A percentile compares a stretch with the other conserved stretches of the same genome.
phyloP scores from a whole-genome alignment of 345 rosid genomes.

The Salix suchowensis region DNA sequence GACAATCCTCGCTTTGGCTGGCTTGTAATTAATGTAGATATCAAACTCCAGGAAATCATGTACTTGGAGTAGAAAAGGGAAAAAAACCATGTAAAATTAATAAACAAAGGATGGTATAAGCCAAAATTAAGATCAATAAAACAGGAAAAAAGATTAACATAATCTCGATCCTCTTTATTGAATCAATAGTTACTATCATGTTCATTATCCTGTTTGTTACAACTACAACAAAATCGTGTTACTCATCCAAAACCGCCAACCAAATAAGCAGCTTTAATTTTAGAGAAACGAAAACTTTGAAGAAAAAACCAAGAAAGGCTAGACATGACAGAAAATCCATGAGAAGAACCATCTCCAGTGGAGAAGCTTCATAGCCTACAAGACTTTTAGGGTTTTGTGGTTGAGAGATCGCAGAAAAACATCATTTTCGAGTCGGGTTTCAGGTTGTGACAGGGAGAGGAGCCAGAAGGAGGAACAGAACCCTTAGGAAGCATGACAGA shows the following conservation, averaged over 20 bases:
- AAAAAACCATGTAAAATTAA: too few relatives aligned
- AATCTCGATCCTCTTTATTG: neutral
- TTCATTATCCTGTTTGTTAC: neutral
- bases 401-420: conserved; percentile 39
- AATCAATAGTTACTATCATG: neutral
- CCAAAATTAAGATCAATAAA: too few relatives aligned
- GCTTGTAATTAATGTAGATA: too few relatives aligned
- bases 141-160: too few relatives aligned
- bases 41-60: too few relatives aligned
- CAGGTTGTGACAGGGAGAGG: conserved; percentile 55
- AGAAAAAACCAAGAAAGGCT: neutral
- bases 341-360: too few relatives aligned
- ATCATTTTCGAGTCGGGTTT: conserved; percentile 27
- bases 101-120: too few relatives aligned
- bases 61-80: too few relatives aligned
- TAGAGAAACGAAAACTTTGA: neutral
- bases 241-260: neutral
- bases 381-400: conserved; percentile 22
- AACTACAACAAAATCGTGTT: conserved; percentile 6
- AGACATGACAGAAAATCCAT: too few relatives aligned
- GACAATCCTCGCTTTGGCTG: too few relatives aligned
- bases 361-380: too few relatives aligned
- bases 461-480: conserved; percentile 56
- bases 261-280: neutral
- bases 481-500: conserved; percentile 65